Conservation (phyloP, 2,329 filamentous ascomycete genomes). For the Nannizziopsis barbatae region DNA sequence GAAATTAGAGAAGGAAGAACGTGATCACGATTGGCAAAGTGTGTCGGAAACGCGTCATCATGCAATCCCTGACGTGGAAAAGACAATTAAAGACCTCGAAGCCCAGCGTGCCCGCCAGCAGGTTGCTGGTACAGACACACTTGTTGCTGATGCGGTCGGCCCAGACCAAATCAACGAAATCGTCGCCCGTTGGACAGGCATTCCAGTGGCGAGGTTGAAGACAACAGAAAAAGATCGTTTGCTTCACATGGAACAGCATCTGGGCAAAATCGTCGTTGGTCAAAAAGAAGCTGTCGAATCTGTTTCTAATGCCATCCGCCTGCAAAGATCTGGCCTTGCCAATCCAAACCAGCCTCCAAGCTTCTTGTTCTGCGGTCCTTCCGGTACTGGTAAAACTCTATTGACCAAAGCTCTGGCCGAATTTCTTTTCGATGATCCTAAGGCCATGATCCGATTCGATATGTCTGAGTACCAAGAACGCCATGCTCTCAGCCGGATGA, state of each 20-base stretch:
- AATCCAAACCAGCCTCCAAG: conserved; percentile 96
- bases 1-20: conserved; percentile 86
- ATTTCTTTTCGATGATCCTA: conserved; percentile 94
- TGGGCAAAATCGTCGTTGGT: conserved; percentile 76
- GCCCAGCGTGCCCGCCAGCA: conserved; percentile 68
- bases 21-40: conserved; percentile 69
- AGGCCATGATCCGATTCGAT: conserved; percentile 97
- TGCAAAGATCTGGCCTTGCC: conserved; percentile 84
- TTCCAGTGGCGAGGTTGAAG: conserved; percentile 85
- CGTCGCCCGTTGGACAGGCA: conserved; percentile 94
- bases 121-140: conserved; percentile 55
- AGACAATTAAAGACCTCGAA: conserved; percentile 70
- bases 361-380: conserved; percentile 97
- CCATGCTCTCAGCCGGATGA: conserved; percentile 91
- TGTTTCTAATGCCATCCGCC: conserved; percentile 88
- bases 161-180: conserved; percentile 99
- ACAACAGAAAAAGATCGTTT: conserved; percentile 97
- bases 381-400: conserved; percentile 93
- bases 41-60: conserved; percentile 95
- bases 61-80: conserved; percentile 84
- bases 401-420: conserved; percentile 94
- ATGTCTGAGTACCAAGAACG: conserved; percentile 99
- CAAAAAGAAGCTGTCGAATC: conserved; percentile 88
- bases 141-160: conserved; percentile 87
- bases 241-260: conserved; percentile 86